Conservation (phyloP, 257 asterid species). For the Nyctanthes arbortristis region DNA sequence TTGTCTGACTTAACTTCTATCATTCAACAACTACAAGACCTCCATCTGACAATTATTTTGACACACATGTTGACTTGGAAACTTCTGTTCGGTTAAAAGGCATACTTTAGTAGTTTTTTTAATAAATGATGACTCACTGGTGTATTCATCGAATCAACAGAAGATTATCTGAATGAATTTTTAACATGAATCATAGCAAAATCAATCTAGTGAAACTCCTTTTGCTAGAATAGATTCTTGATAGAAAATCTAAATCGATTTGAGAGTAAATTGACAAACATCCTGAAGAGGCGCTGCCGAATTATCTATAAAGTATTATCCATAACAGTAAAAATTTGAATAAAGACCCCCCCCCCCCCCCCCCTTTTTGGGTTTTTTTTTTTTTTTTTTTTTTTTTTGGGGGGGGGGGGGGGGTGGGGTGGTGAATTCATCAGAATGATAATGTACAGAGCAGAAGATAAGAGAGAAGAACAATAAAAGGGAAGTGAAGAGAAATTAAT, state of each 20-base stretch:
- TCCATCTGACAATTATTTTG: not conserved
- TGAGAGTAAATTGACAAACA: not conserved
- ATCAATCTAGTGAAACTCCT: not conserved
- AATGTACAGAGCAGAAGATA: not conserved
- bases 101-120: not conserved
- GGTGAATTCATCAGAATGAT: not conserved
- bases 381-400: no score
- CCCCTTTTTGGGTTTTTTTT: no score
- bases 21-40: not conserved
- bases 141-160: no score
- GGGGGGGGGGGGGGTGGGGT: no score
- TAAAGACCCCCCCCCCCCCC: no score
- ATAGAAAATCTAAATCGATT: not conserved
- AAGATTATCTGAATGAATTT: not conserved
- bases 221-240: not conserved
- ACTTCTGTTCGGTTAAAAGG: not conserved
- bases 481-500: not conserved
- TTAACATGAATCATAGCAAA: not conserved
- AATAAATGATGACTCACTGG: not conserved
- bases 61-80: not conserved
- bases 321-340: not conserved
- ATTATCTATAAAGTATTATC: not conserved
- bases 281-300: not conserved
- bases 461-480: not conserved
- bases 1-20: not conserved